Percentiles rank a stretch among this genome's conserved stretches.
Conservation (phyloP, 495 filamentous ascomycete species). For the Daldinia caldariorum region DNA sequence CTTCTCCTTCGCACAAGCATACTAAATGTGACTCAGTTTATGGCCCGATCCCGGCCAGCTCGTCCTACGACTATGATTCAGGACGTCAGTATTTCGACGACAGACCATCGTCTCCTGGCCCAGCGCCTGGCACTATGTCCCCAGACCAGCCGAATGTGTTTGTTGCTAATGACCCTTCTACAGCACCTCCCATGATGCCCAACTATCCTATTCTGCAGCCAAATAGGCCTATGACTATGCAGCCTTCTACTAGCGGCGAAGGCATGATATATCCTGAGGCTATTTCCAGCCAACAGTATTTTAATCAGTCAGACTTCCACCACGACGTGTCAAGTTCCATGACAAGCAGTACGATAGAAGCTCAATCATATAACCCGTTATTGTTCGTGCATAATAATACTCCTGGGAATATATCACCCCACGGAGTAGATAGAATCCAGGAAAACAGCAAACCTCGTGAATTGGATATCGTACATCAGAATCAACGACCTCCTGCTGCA, state of each 20-base stretch:
- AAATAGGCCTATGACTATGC: constrained; percentile 48
- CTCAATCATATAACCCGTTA: constrained; percentile 27
- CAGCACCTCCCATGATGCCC: constrained; percentile 51
- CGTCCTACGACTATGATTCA: constrained; percentile 48
- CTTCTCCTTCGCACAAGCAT: constrained; percentile 14
- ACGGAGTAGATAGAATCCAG: constrained; percentile 35
- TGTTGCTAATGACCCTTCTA: constrained; percentile 45
- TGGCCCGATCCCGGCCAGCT: constrained; percentile 47
- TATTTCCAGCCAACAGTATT: constrained; percentile 45
- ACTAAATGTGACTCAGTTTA: constrained; percentile 47
- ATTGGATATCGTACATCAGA: constrained; percentile 46
- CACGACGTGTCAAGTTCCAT: constrained; percentile 37
- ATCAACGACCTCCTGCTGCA: constrained; percentile 48
- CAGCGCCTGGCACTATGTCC: constrained; percentile 41
- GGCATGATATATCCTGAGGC: constrained; percentile 58
- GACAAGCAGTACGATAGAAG: constrained; percentile 33
- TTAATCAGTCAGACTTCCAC: constrained; percentile 36
- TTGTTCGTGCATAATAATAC: constrained; percentile 30
- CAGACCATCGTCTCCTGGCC: constrained; percentile 45
- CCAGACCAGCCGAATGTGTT: constrained; percentile 45
- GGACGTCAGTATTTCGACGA: constrained; percentile 47
- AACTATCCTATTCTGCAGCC: constrained; percentile 56
- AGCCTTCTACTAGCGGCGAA: constrained; percentile 52
- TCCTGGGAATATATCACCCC: constrained; percentile 16
- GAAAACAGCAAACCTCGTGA: constrained; percentile 30